Conservation (phyloP, 805 yeast genomes). For the Candida insectorum region DNA sequence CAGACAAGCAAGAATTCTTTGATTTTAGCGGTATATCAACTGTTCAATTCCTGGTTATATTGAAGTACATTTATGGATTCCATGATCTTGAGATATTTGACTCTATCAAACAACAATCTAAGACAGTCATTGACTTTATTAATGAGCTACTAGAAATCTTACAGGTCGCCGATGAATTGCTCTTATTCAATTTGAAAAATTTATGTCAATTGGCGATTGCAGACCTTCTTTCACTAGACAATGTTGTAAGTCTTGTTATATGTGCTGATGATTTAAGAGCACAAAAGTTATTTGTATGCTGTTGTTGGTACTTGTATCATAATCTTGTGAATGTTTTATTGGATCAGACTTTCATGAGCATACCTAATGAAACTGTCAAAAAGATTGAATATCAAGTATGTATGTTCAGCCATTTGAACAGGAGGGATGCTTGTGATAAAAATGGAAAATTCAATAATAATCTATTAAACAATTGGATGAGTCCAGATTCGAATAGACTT, state of each 20-base stretch:
- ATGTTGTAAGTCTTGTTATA: slow-evolving; percentile 52
- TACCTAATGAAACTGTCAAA: slow-evolving; percentile 22
- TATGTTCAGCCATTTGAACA: too few species aligned
- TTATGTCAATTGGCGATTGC: slow-evolving; percentile 59
- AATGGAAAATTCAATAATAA: slow-evolving; percentile 14
- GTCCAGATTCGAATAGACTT: slow-evolving; percentile 14
- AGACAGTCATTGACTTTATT: slow-evolving; percentile 42
- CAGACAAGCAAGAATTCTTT: slow-evolving; percentile 17
- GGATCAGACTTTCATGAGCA: slow-evolving; percentile 31
- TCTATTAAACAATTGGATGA: slow-evolving; percentile 17
- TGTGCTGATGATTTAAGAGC: slow-evolving; percentile 55
- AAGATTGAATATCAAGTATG: slow-evolving; percentile 26
- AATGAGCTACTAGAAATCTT: slow-evolving; percentile 55
- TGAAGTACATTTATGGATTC: slow-evolving; percentile 58
- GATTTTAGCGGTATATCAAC: slow-evolving; percentile 43
- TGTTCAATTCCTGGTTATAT: slow-evolving; percentile 44
- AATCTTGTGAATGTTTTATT: slow-evolving; percentile 62
- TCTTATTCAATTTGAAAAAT: slow-evolving; percentile 56
- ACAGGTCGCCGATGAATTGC: slow-evolving; percentile 59
- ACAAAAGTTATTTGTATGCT: slow-evolving; percentile 50
- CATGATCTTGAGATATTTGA: slow-evolving; percentile 40
- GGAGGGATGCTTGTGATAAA: slow-evolving; percentile 25
- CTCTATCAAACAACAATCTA: slow-evolving; percentile 16
- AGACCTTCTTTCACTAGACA: slow-evolving; percentile 55
- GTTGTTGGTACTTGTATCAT: slow-evolving; percentile 65